These are phyloP conservation scores for Dispira parvispora DNA, from an alignment of 192 early-diverging fungal genomes.

Conservation along the genomic window DNA sequence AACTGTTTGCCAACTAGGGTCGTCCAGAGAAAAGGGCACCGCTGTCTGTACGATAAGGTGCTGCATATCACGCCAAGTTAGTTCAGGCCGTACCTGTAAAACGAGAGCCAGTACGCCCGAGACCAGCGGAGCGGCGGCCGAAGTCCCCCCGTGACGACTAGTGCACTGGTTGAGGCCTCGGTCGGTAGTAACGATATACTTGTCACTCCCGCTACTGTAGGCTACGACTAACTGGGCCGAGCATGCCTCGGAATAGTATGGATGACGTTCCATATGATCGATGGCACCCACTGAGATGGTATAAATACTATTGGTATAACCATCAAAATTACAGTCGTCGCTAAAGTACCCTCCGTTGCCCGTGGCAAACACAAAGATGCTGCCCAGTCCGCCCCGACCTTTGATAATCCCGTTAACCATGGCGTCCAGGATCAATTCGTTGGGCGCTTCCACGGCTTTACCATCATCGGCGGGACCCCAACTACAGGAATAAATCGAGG, in stretches of 20 bases:
- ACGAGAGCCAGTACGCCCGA: slow-evolving; percentile 82
- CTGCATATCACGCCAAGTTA: slow-evolving; percentile 90
- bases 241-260: slow-evolving; percentile 75
- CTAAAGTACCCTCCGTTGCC: slow-evolving; percentile 68
- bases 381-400: slow-evolving; percentile 70
- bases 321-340: slow-evolving; percentile 96
- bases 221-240: slow-evolving; percentile 75
- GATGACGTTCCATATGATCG: slow-evolving; percentile 55
- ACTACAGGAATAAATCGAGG: slow-evolving; percentile 89
- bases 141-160: slow-evolving; percentile 73
- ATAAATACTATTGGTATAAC: slow-evolving; percentile 91
- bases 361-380: slow-evolving; percentile 85
- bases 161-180: slow-evolving; percentile 60
- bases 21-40: slow-evolving; percentile 44
- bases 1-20: slow-evolving; percentile 56
- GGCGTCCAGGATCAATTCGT: slow-evolving; percentile 60
- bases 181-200: slow-evolving; percentile 82
- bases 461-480: slow-evolving; percentile 95
- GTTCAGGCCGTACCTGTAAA: slow-evolving; percentile 70
- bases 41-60: slow-evolving; percentile 66
- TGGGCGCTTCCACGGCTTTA: slow-evolving; percentile 64
- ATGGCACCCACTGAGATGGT: slow-evolving; percentile 87
- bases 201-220: slow-evolving; percentile 65
- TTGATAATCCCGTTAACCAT: slow-evolving; percentile 72
- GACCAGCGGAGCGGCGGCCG: slow-evolving; percentile 86